Base-by-base conservation (phyloP, 2,329 filamentous ascomycete species). In the Coniochaeta hoffmannii region DNA sequence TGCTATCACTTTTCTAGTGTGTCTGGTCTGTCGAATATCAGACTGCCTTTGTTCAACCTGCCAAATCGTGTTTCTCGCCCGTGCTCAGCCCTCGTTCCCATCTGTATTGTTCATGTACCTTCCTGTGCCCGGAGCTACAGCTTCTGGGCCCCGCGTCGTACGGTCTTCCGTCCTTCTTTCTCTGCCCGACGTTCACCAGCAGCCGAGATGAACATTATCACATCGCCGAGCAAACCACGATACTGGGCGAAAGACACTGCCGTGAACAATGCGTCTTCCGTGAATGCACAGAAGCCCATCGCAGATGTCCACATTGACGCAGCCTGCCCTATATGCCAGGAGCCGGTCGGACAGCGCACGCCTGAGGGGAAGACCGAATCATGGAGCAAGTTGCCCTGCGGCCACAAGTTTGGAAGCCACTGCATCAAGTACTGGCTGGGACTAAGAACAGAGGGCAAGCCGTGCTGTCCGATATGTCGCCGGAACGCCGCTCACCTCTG, bases 401-500 rank as follows among this genome's bases (percentile, higher is more conserved):
- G 71, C 4, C 74, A 77, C 62, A 64, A 65, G 28, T 77, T 76
- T 60, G 74, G 74, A 41, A 68, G 66, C 41, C 58, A 66, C 55
- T 77, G 74, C 65, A 70, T 75, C 63, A 74, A 74, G 57, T 66
- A 66, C 50, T 76, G 75, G 69, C 68, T 77, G 12, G 62, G 63
- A 50, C 41, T 72, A 54, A 65, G 67, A 44, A 69, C 68, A 57
- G 66, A 70, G 36, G 65, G 67, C 4, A 61, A 65, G 41, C 69
- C 72, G 2, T 63, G 62, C 46, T 76, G 74, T 55, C 74, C 73
- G 51, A 65, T 75, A 57, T 76, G 73, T 62, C 71, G 73, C 26
- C 56, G 60, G 14, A 51, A 57, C 15, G 65, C 66, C 57, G 56
- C 63, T 14, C 66, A 69, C 58, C 36, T 32, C 36, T 72, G 69